Conservation (phyloP, 2,329 filamentous ascomycete species). For the Hypoxylon sp. region DNA sequence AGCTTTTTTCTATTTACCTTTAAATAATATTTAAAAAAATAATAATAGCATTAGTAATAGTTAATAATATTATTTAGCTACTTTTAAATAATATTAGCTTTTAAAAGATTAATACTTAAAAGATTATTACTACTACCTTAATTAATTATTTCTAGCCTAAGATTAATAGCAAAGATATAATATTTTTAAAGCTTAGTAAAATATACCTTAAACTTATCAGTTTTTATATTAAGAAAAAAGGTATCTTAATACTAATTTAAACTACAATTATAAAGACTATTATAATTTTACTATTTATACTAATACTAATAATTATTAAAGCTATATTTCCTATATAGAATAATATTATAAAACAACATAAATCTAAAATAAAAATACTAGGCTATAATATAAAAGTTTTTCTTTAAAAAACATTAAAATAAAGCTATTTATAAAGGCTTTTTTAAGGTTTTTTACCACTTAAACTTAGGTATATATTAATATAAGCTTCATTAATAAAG, state of each 20-base stretch:
- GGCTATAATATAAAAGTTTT: not conserved
- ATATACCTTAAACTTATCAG: not conserved
- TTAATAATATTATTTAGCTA: constrained; percentile 8
- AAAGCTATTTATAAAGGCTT: not conserved
- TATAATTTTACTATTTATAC: not conserved
- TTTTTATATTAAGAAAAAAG: not conserved
- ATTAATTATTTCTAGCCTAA: not conserved
- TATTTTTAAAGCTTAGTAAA: not conserved
- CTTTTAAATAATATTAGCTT: constrained; percentile 1
- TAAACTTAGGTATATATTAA: constrained; percentile 4
- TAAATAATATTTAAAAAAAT: constrained; percentile 5
- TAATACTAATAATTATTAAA: not conserved
- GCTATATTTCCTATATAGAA: not conserved
- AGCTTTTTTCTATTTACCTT: constrained; percentile 2
- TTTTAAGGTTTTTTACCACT: not conserved
- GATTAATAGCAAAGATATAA: not conserved
- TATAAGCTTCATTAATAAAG: constrained; percentile 5
- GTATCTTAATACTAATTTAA: not conserved
- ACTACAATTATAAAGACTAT: not conserved
- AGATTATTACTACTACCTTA: not conserved
- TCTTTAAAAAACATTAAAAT: not conserved
- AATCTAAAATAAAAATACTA: not conserved
- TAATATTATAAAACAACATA: not conserved
- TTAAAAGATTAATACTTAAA: constrained; percentile 8
- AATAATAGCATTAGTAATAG: constrained; percentile 1